Evolutionary conservation across 257 asterid species (phyloP).

Genomic region (Przewalskia tangutica): DNA sequence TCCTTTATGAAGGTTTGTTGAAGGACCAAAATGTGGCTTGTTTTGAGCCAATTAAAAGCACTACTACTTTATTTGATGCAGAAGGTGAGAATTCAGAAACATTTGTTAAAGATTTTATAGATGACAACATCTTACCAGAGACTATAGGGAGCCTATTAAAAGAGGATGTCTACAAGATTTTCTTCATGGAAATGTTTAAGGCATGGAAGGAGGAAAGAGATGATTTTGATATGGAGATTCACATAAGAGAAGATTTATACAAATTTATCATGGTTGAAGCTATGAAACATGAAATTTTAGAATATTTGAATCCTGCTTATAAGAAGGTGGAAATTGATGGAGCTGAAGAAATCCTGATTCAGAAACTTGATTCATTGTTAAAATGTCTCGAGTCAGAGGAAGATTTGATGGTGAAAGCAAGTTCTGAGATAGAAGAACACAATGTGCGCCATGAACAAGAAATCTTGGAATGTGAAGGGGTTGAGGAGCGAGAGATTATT

Average conservation of each 20-base stretch:
- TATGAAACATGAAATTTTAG: conserved; percentile 20
- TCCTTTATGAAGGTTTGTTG: conserved; percentile 25
- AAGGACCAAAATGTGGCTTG: conserved; percentile 3
- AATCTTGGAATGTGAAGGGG: conserved; percentile 33
- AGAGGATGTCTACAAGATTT: conserved; percentile 29
- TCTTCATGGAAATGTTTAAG: conserved; percentile 24
- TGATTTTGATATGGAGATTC: conserved; percentile 15
- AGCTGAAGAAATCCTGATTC: conserved; percentile 21
- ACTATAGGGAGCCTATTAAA: conserved; percentile 15
- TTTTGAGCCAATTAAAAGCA: background rate
- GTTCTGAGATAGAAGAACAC: conserved; percentile 31
- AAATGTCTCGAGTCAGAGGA: conserved; percentile 30
- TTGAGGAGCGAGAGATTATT: conserved; percentile 38
- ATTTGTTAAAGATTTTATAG: background rate
- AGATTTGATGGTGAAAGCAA: conserved; percentile 29
- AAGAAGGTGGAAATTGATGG: conserved; percentile 21
- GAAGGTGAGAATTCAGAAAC: background rate
- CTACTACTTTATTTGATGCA: background rate
- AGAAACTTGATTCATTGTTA: conserved; percentile 23
- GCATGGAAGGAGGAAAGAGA: conserved; percentile 26
- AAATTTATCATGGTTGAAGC: conserved; percentile 24
- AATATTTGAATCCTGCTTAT: conserved; percentile 15
- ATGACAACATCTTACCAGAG: background rate
- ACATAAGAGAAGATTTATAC: conserved; percentile 26
- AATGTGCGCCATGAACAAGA: conserved; percentile 26